phyloP scores from a whole-genome alignment of 352 stramenopile species.

The Phytophthora tentaculata region DNA sequence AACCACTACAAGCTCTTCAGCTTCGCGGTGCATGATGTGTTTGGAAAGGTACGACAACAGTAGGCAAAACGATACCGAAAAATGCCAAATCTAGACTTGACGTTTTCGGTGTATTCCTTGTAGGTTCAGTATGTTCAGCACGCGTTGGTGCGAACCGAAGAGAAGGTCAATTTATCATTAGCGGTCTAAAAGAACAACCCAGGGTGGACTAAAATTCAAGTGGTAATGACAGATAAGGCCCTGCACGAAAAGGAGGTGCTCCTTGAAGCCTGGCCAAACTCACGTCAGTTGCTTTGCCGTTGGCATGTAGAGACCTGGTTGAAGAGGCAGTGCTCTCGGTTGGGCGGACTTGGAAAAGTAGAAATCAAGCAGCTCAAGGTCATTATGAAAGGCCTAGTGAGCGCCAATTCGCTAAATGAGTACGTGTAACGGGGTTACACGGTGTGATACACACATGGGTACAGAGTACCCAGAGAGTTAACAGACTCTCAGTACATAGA shows the following conservation, averaged over 20 bases:
- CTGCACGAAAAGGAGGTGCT: constrained; percentile 18
- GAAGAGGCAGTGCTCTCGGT: constrained; percentile 11
- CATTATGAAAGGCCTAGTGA: constrained; percentile 8
- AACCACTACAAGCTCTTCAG: constrained; percentile 21
- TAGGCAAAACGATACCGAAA: too few species aligned
- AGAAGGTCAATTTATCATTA: constrained; percentile 7
- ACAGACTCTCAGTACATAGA: too few species aligned
- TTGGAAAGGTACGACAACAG: neutral
- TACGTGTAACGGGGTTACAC: too few species aligned
- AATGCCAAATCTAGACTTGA: too few species aligned
- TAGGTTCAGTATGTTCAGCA: constrained; percentile 17
- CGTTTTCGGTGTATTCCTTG: too few species aligned
- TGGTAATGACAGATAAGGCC: constrained; percentile 21
- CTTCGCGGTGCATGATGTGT: too few species aligned
- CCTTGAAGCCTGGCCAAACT: constrained; percentile 5
- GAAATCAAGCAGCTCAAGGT: constrained; percentile 2
- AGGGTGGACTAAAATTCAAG: constrained; percentile 3
- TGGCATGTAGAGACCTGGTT: constrained; percentile 19
- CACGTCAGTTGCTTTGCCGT: neutral
- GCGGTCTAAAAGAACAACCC: constrained; percentile 16
- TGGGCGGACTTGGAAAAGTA: neutral
- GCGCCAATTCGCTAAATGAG: neutral
- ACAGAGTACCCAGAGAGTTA: too few species aligned
- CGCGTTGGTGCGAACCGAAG: constrained; percentile 9
- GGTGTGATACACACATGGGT: too few species aligned